Conservation (phyloP, 768 basidiomycete species). For the Lepiota venenata region DNA sequence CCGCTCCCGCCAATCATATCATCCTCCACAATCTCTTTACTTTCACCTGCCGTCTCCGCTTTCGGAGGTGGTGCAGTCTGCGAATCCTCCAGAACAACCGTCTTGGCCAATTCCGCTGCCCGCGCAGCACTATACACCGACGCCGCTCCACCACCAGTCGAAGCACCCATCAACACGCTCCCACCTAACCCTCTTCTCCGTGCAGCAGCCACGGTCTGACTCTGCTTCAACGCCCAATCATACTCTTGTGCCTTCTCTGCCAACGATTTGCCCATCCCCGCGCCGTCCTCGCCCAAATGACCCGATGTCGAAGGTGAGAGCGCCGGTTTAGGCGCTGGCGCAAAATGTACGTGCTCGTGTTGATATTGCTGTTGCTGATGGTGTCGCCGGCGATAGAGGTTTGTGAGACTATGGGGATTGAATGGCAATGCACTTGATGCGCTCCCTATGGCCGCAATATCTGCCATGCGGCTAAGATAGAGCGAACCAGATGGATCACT, state of each 20-base stretch:
- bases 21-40: slow-evolving; percentile 3
- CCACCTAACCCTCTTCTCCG: slow-evolving; percentile 35
- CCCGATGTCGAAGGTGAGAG: neutral
- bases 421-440: slow-evolving; percentile 5
- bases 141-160: slow-evolving; percentile 30
- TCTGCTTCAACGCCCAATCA: slow-evolving; percentile 71
- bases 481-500: slow-evolving; percentile 87
- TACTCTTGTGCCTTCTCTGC: slow-evolving; percentile 66
- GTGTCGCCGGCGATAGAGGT: slow-evolving; percentile 12
- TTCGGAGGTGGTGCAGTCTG: slow-evolving; percentile 29
- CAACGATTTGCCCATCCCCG: slow-evolving; percentile 22
- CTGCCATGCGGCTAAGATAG: slow-evolving; percentile 83
- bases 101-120: slow-evolving; percentile 53
- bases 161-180: slow-evolving; percentile 44
- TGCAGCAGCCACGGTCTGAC: slow-evolving; percentile 52
- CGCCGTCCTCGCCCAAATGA: neutral
- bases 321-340: slow-evolving; percentile 24
- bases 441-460: slow-evolving; percentile 38
- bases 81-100: slow-evolving; percentile 74
- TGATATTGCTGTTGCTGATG: slow-evolving; percentile 6
- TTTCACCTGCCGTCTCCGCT: slow-evolving; percentile 11
- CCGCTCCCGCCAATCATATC: slow-evolving; percentile 22
- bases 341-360: slow-evolving; percentile 26
- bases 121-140: slow-evolving; percentile 43
- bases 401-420: slow-evolving; percentile 14